A percentile compares a stretch with the other conserved stretches of the same genome.
These are phyloP conservation scores for Paramecium bursaria DNA, from an alignment of 73 alveolate genomes.

Conservation along the genomic window DNA sequence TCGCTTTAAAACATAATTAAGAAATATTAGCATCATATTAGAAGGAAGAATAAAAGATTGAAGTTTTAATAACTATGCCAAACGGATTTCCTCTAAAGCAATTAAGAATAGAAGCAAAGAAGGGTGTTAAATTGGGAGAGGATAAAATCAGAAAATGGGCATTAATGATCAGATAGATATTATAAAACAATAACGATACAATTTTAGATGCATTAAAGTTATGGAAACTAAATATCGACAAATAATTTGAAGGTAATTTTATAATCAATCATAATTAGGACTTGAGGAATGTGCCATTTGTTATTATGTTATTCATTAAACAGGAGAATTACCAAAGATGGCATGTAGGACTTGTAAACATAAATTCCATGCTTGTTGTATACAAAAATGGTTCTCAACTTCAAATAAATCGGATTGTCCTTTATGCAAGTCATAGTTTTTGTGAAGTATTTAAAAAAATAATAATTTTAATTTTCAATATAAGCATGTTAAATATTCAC, in stretches of 20 bases:
- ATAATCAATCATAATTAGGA: not conserved
- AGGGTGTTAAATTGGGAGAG: slow-evolving; percentile 76
- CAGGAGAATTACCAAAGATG: slow-evolving; percentile 81
- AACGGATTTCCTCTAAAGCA: slow-evolving; percentile 78
- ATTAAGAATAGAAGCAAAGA: slow-evolving; percentile 76
- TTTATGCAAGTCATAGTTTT: slow-evolving; percentile 83
- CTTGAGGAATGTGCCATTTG: slow-evolving; percentile 86
- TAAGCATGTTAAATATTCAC: not conserved
- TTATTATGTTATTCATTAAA: slow-evolving; percentile 77
- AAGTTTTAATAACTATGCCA: slow-evolving; percentile 74
- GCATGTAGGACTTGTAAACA: slow-evolving; percentile 89
- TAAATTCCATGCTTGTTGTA: slow-evolving; percentile 87
- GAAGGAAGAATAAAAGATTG: slow-evolving; percentile 76
- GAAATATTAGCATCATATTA: slow-evolving; percentile 76
- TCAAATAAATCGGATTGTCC: slow-evolving; percentile 89
- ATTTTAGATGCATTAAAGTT: slow-evolving; percentile 74
- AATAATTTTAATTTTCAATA: too few relatives aligned
- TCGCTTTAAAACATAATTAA: slow-evolving; percentile 56
- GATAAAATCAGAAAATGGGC: slow-evolving; percentile 79
- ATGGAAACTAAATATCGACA: slow-evolving; percentile 83
- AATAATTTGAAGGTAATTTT: slow-evolving; percentile 78
- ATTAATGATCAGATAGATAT: slow-evolving; percentile 73
- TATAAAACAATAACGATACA: slow-evolving; percentile 76
- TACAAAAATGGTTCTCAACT: slow-evolving; percentile 83
- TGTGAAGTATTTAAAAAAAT: slow-evolving; percentile 61